phyloP scores from a whole-genome alignment of 1,139 yeast species.

The Waltiozyma sp. region DNA sequence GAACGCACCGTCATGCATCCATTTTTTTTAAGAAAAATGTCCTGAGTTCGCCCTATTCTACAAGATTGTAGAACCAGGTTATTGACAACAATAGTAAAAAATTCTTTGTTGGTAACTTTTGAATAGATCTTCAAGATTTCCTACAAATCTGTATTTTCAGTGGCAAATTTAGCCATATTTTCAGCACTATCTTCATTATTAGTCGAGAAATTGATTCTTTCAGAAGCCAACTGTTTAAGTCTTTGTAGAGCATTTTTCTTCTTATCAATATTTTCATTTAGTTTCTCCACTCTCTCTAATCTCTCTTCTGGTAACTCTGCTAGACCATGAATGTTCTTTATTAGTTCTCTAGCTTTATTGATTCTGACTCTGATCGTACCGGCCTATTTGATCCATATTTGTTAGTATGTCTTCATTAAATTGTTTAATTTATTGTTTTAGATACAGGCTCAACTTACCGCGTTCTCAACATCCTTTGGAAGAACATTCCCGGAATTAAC shows the following conservation, averaged over 20 bases:
- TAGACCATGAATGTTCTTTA: conserved; percentile 13
- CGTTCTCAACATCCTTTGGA: conserved; percentile 18
- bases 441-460: conserved; percentile 6
- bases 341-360: conserved; percentile 12
- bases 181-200: no score
- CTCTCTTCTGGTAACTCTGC: conserved; percentile 16
- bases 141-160: no score
- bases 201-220: conserved; percentile 7
- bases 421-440: no score
- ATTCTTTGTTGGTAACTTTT: no score
- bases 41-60: no score
- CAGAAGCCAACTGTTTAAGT: conserved; percentile 8
- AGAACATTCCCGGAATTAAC: conserved; percentile 14
- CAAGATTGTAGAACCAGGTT: no score
- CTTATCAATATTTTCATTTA: conserved; percentile 10
- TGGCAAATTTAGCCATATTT: no score
- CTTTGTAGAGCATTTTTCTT: conserved; percentile 7
- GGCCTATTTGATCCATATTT: conserved; percentile 4
- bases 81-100: no score
- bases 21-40: no score
- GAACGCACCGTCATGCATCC: no score
- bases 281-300: conserved; percentile 7
- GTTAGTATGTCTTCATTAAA: no score
- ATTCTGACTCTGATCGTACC: conserved; percentile 14
- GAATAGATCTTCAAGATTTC: no score